Percentiles rank a stretch among this genome's conserved stretches.
phyloP scores from a whole-genome alignment of 164 flowering plant genomes.

The Protea cynaroides region DNA sequence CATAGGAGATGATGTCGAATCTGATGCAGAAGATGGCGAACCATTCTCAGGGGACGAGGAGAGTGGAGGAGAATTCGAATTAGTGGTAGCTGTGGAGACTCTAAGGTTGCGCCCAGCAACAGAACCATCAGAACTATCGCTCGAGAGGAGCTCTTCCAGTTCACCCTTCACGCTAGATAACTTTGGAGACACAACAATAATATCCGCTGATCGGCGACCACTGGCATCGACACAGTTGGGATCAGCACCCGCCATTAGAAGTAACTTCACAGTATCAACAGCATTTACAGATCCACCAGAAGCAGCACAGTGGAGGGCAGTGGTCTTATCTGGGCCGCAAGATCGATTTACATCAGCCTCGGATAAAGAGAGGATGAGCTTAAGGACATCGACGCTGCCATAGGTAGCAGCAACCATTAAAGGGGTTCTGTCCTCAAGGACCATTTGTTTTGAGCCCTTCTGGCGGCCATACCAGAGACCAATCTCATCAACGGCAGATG shows the following conservation, averaged over 20 bases:
- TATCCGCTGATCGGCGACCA: conserved; percentile 65
- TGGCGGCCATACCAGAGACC: conserved; percentile 86
- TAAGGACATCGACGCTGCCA: conserved; percentile 76
- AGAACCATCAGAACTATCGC: conserved; percentile 21
- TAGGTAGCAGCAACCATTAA: conserved; percentile 94
- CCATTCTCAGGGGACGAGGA: conserved; percentile 60
- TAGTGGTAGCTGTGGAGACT: conserved; percentile 28
- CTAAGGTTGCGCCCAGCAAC: conserved; percentile 26
- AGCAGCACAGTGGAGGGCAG: conserved; percentile 95
- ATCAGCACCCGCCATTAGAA: conserved; percentile 76
- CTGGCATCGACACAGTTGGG: conserved; percentile 46
- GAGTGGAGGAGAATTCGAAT: conserved; percentile 46
- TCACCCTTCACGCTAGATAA: conserved; percentile 28
- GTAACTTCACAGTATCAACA: conserved; percentile 57
- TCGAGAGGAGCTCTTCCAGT: conserved; percentile 55
- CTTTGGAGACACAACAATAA: conserved; percentile 64
- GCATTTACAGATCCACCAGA: conserved; percentile 78
- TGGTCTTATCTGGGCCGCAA: conserved; percentile 58
- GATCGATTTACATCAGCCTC: conserved; percentile 54
- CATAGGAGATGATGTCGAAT: conserved; percentile 40
- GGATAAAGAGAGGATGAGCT: conserved; percentile 52
- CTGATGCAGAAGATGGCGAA: conserved; percentile 48
- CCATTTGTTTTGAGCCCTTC: conserved; percentile 83
- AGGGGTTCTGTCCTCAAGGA: conserved; percentile 74
- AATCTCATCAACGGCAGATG: conserved; percentile 56